phyloP scores from a whole-genome alignment of 352 stramenopile species.

The Phytophthora pisi region DNA sequence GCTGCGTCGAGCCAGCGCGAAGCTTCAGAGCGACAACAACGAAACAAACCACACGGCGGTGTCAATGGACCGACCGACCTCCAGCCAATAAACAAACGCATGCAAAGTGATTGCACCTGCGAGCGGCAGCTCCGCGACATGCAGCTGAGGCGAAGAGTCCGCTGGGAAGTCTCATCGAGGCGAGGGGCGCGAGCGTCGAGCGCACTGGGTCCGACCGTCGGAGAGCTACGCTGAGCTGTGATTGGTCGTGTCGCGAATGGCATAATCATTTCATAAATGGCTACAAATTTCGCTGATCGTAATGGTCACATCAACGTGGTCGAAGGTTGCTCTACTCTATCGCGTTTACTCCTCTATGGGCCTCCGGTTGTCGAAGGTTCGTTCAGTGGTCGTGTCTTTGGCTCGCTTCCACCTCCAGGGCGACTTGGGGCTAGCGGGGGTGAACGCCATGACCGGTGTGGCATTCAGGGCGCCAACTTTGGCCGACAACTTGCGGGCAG shows the following conservation, averaged over 20 bases:
- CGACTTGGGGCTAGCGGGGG: background rate
- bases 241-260: constrained; percentile 24
- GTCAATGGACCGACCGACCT: background rate
- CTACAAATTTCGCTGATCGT: constrained; percentile 31
- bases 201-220: background rate
- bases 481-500: constrained; percentile 23
- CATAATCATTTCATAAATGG: constrained; percentile 29
- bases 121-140: constrained; percentile 21
- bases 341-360: background rate
- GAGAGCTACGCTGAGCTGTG: constrained; percentile 4
- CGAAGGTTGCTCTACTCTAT: background rate
- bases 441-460: constrained; percentile 24
- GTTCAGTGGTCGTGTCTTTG: background rate
- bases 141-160: constrained; percentile 10
- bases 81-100: background rate
- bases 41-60: background rate
- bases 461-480: constrained; percentile 28
- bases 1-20: constrained; percentile 23
- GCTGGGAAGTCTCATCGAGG: constrained; percentile 25
- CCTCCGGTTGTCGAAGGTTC: background rate
- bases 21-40: constrained; percentile 4
- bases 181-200: background rate
- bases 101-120: constrained; percentile 23
- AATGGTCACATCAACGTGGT: constrained; percentile 1
- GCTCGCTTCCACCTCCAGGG: constrained; percentile 19